phyloP scores from a whole-genome alignment of 208 protist genomes.

The Leishmania gerbilli region DNA sequence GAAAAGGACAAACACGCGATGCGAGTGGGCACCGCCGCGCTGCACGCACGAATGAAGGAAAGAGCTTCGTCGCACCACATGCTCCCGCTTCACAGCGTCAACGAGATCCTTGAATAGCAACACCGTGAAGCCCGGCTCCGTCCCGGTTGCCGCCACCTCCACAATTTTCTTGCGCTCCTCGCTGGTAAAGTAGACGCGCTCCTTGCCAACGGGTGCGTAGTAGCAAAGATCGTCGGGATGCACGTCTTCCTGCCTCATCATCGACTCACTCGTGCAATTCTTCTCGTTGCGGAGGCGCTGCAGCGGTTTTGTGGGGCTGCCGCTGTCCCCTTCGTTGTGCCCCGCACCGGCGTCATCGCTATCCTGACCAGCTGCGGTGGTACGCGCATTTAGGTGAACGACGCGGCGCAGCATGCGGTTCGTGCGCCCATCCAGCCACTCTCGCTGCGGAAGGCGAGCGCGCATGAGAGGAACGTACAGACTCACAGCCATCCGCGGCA shows the following conservation, averaged over 20 bases:
- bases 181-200: conserved; percentile 38
- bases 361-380: conserved; percentile 6
- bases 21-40: conserved; percentile 38
- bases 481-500: conserved; percentile 69
- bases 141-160: conserved; percentile 35
- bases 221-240: conserved; percentile 19
- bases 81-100: conserved; percentile 52
- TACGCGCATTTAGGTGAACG: conserved; percentile 23
- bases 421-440: conserved; percentile 59
- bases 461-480: conserved; percentile 62
- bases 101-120: conserved; percentile 69
- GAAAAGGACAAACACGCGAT: conserved; percentile 73
- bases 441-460: conserved; percentile 21
- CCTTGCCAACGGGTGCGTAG: conserved; percentile 31
- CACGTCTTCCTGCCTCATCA: conserved; percentile 6
- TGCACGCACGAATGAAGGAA: conserved; percentile 66
- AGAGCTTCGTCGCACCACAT: conserved; percentile 39
- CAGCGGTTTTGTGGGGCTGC: neutral
- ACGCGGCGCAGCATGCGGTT: conserved; percentile 48
- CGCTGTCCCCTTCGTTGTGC: neutral
- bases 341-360: neutral
- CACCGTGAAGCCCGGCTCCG: conserved; percentile 61
- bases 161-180: conserved; percentile 45
- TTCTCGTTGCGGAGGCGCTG: neutral
- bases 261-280: neutral